Base-by-base conservation (phyloP, 2,329 filamentous ascomycete species). In the Aaosphaeria arxii region DNA sequence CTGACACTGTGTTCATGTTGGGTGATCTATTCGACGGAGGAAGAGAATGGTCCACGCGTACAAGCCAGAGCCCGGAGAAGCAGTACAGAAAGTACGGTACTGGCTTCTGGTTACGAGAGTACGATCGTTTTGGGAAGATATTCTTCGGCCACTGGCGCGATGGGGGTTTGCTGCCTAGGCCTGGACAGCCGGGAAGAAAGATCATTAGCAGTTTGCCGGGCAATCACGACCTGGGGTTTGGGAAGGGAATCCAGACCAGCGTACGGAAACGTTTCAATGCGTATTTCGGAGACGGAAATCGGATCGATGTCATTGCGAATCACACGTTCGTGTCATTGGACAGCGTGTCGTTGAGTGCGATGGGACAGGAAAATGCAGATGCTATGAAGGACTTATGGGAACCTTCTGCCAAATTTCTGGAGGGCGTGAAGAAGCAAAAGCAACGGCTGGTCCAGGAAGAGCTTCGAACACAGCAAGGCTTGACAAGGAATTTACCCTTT, bases 1-100 rank as follows among this genome's bases (percentile, higher is more conserved):
- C 94, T 0, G 90, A 96, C 65, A 91, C 88, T 11, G 77, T 95
- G 1, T 83, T 96, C 64, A 97, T 99, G 64, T 76, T 99, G 0
- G 94, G 94, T 6, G 94, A 99, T 65, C 75, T 99, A 1, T 96
- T 99, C 62, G 94, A 99, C 64, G 94, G 94, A 4, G 94, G 94
- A 6, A 82, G 94, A 57, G 94, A 99, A 75, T 99, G 94, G 94
- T 87, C 86, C 57, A 92, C 91, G 9, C 74, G 60, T 40, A 66
- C 66, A 5, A 64, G 61, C 5, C 59, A 50, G 11, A 80, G 76
- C 45, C 77, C 89, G 1, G 83, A 88, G 60, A 76, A 79, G 53
- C 89, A 85, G 77, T 87, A 85, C 61, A 84, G 80, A 56, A 82
- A 83, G 52, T 96, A 95, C 63, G 88, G 86, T 35, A 82, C 94